phyloP scores from a whole-genome alignment of 1,284 basidiomycete genomes.

The Hymenochaete sp. region DNA sequence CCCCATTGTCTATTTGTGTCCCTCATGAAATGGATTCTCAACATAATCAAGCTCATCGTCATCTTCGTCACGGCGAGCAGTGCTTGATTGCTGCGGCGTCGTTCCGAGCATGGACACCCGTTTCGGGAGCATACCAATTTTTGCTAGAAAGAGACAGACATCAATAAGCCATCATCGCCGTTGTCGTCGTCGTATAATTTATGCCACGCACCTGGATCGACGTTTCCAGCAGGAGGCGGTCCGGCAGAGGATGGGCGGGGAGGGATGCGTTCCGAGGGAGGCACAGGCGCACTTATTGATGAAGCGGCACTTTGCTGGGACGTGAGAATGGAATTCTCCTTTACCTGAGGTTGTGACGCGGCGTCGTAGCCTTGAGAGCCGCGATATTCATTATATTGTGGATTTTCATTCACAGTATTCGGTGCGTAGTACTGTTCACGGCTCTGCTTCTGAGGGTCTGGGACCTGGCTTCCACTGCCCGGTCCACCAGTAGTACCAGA shows the following conservation, averaged over 20 bases:
- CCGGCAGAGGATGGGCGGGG: slow-evolving; percentile 15
- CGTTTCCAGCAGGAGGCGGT: slow-evolving; percentile 14
- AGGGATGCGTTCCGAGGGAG: slow-evolving; percentile 10
- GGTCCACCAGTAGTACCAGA: slow-evolving; percentile 8
- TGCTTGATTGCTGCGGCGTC: slow-evolving; percentile 26
- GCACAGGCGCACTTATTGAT: background rate
- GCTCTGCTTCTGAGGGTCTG: background rate
- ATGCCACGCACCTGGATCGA: slow-evolving; percentile 15
- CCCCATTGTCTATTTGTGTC: slow-evolving; percentile 1
- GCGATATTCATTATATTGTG: background rate
- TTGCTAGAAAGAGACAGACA: slow-evolving; percentile 28
- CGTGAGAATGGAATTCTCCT: too few relatives aligned
- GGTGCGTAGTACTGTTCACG: slow-evolving; percentile 6
- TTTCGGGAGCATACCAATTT: slow-evolving; percentile 67
- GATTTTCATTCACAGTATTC: background rate
- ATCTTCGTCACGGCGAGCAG: slow-evolving; percentile 29
- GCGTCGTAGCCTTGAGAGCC: slow-evolving; percentile 12
- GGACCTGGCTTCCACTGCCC: background rate
- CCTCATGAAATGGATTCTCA: slow-evolving; percentile 60
- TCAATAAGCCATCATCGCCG: background rate
- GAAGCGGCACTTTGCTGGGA: background rate
- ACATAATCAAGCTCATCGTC: slow-evolving; percentile 55
- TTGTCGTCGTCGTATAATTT: background rate
- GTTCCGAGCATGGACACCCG: slow-evolving; percentile 55
- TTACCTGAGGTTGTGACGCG: slow-evolving; percentile 4